Base-by-base conservation (phyloP, 164 flowering plant species). In the Platanus orientalis region DNA sequence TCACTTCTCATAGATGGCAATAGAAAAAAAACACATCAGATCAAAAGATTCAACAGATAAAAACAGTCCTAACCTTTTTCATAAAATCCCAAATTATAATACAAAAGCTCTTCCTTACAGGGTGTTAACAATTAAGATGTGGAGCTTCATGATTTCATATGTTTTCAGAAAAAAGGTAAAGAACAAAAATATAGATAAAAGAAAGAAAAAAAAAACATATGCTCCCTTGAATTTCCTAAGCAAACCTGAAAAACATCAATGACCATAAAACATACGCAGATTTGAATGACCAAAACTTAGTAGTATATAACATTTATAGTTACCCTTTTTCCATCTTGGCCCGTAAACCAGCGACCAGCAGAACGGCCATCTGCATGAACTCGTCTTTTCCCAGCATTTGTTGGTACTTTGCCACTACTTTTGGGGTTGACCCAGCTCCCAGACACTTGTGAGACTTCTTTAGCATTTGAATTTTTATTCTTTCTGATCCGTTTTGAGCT, bases 311-410 rank as follows among this genome's bases (percentile, higher is more conserved):
- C 21, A 28, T 40, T 60, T 36, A 24, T 17, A 57, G 67, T 63
- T 78, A 89, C 97, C 89, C 76, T 87, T 70, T 69, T 82, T 57
- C 93, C 97, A 54, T 79, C 86, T 54, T 75, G 55, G 55, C 65
- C 78, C 16, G 93, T 86, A 69, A 66, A 80, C 97, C 97, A 93
- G 54, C 76, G 84, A 50, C 98, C 96, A 32, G 75, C 55, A 61
- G 86, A 67, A 60, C 60, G 66, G 20, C 79, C 76, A 47, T 57
- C 69, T n/a, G 90, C 91, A 60, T 69, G 79, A 55, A 87, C 83
- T 71, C 87, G 76, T 61, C 88, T 79, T 75, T 75, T 82, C 10
- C 94, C 83, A 71, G 89, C 93, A 79, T 84, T 81, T 60, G 68
- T 85, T 39, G 89, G 86, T 49, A 58, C 45, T 52, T 57, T 55